Evolutionary conservation across 495 filamentous ascomycete genomes (phyloP).

Genomic region (Lasiosphaeria miniovina): DNA sequence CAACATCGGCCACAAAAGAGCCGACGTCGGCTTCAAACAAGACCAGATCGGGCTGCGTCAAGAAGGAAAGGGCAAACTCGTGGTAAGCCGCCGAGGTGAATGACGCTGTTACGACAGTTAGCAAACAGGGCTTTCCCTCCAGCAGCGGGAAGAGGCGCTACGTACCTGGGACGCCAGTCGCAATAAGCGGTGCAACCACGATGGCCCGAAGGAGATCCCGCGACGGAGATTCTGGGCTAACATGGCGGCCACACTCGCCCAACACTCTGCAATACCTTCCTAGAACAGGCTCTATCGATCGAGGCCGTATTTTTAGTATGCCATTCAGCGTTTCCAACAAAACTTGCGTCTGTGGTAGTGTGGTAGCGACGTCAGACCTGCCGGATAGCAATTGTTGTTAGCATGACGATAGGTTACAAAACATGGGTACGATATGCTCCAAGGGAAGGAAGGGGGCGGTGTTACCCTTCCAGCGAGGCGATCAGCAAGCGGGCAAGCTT

Average conservation of each 20-base stretch:
- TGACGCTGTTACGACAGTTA: conserved; percentile 12
- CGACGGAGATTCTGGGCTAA: conserved; percentile 11
- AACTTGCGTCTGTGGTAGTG: conserved; percentile 5
- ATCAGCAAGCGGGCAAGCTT: conserved; percentile 36
- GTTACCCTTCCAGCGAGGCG: conserved; percentile 30
- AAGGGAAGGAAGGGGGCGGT: background rate
- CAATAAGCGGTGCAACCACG: conserved; percentile 22
- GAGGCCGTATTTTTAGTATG: conserved; percentile 14
- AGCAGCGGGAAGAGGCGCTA: background rate
- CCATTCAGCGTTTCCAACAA: conserved; percentile 18
- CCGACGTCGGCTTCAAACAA: conserved; percentile 21
- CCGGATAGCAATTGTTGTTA: background rate
- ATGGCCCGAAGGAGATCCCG: conserved; percentile 12
- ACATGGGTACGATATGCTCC: background rate
- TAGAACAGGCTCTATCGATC: conserved; percentile 17
- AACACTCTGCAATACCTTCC: conserved; percentile 23
- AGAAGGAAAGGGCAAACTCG: conserved; percentile 37
- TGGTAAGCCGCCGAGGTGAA: conserved; percentile 29
- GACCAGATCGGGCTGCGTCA: conserved; percentile 27
- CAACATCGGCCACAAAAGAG: conserved; percentile 20
- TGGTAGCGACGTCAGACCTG: conserved; percentile 14
- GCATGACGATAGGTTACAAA: background rate
- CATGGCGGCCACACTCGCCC: conserved; percentile 20
- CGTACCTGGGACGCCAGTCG: conserved; percentile 20
- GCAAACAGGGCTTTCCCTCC: background rate